Conservation (phyloP, 192 early-diverging fungal species). For the Backusella macrospora region DNA sequence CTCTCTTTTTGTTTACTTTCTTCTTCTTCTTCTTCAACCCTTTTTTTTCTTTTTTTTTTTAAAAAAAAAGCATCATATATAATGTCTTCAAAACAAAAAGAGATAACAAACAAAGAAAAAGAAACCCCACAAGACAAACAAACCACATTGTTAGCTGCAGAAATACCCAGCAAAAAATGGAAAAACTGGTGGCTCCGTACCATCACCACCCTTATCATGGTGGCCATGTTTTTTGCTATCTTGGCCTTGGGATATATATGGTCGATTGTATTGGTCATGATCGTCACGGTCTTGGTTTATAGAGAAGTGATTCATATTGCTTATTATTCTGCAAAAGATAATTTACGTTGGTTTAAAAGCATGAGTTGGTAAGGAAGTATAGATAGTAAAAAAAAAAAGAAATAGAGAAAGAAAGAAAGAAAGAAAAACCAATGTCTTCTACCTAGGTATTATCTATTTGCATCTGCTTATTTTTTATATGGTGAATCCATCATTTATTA, state of each 20-base stretch:
- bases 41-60: no score
- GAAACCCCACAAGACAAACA: not conserved
- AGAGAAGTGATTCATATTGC: slow-evolving; percentile 91
- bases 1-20: no score
- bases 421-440: not conserved
- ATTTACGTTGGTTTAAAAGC: slow-evolving; percentile 88
- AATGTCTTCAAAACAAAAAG: slow-evolving; percentile 2
- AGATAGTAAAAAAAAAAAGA: not conserved
- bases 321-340: slow-evolving; percentile 72
- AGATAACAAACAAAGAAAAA: not conserved
- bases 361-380: slow-evolving; percentile 71
- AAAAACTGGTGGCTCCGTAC: slow-evolving; percentile 82
- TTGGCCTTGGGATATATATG: slow-evolving; percentile 79
- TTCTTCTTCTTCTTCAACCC: no score
- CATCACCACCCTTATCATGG: slow-evolving; percentile 89
- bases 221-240: slow-evolving; percentile 74
- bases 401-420: no score
- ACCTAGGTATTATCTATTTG: slow-evolving; percentile 81
- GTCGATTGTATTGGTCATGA: slow-evolving; percentile 82
- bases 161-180: slow-evolving; percentile 62
- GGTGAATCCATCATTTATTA: slow-evolving; percentile 91
- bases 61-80: not conserved
- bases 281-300: slow-evolving; percentile 86
- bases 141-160: slow-evolving; percentile 45
- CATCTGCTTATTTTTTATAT: slow-evolving; percentile 92